These are phyloP conservation scores for Aspergillus sp. DNA, from an alignment of 2,329 filamentous ascomycete species.

Conservation along the genomic window DNA sequence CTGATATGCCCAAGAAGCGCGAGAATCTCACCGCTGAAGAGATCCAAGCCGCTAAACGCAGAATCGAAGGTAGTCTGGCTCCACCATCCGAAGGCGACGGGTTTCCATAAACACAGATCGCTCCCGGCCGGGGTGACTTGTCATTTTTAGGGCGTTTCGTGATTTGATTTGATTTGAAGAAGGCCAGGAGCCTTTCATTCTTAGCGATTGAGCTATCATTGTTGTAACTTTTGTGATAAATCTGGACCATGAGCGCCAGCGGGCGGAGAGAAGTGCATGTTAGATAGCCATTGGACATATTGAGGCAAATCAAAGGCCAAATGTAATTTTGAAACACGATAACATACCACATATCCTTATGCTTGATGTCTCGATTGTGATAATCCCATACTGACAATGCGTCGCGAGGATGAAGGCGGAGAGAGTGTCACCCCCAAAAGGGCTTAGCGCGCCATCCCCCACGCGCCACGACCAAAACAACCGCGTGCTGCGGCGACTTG, in stretches of 20 bases:
- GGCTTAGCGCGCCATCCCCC: conserved; percentile 33
- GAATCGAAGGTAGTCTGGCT: conserved; percentile 66
- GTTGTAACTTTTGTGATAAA: conserved; percentile 6
- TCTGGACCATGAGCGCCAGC: not conserved
- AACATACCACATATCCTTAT: not conserved
- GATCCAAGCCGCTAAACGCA: conserved; percentile 79
- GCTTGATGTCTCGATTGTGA: not conserved
- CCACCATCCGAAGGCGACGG: conserved; percentile 22
- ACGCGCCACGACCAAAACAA: conserved; percentile 44
- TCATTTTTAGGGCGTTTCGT: conserved; percentile 12
- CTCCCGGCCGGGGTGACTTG: not conserved
- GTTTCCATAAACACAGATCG: not conserved
- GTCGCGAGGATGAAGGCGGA: not conserved
- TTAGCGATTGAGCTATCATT: conserved; percentile 8
- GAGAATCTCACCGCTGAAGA: conserved; percentile 76
- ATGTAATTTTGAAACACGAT: not conserved
- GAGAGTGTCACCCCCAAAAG: conserved; percentile 22
- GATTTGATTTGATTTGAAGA: conserved; percentile 7
- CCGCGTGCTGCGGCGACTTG: conserved; percentile 32
- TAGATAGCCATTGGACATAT: conserved; percentile 7
- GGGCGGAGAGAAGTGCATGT: not conserved
- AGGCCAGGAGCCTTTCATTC: conserved; percentile 11
- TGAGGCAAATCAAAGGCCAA: not conserved
- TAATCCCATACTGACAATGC: not conserved
- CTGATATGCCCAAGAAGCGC: conserved; percentile 81